These are phyloP conservation scores for Camillea tinctor DNA, from an alignment of 2,329 filamentous ascomycete genomes.

Conservation along the genomic window DNA sequence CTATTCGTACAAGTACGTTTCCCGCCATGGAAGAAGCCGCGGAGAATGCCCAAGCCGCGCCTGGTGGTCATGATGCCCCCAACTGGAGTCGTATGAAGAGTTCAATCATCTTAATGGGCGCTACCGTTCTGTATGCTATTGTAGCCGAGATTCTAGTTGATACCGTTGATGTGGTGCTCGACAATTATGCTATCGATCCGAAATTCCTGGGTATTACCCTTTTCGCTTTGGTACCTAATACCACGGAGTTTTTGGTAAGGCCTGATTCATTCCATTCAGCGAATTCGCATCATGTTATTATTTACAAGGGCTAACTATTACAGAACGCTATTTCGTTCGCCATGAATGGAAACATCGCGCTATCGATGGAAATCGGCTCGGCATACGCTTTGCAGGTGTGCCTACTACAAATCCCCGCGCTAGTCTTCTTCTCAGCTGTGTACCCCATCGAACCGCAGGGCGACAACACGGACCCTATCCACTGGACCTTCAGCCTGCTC, in stretches of 20 bases:
- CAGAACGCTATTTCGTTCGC: conserved; percentile 98
- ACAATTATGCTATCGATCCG: conserved; percentile 88
- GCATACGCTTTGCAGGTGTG: conserved; percentile 97
- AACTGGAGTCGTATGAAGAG: conserved; percentile 96
- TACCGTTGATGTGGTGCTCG: conserved; percentile 93
- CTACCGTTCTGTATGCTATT: conserved; percentile 90
- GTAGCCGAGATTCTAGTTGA: conserved; percentile 97
- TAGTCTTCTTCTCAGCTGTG: conserved; percentile 87
- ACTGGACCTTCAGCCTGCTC: conserved; percentile 78
- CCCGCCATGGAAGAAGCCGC: conserved; percentile 47
- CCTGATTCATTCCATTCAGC: background rate
- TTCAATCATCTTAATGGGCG: conserved; percentile 80
- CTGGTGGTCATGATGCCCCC: conserved; percentile 91
- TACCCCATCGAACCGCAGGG: conserved; percentile 50
- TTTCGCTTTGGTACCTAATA: conserved; percentile 96
- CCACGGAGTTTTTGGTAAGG: conserved; percentile 90
- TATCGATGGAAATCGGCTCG: conserved; percentile 98
- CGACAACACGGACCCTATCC: conserved; percentile 41
- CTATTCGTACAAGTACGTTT: conserved; percentile 38
- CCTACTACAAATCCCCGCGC: conserved; percentile 85
- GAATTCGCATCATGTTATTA: no score
- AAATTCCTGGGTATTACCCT: conserved; percentile 97
- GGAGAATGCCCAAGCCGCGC: conserved; percentile 42
- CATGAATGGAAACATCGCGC: conserved; percentile 98
- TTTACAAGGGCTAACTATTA: conserved; percentile 1